Evolutionary conservation across 108 stramenopile species (phyloP).

Genomic region (Nannochloropsis oceanica): DNA sequence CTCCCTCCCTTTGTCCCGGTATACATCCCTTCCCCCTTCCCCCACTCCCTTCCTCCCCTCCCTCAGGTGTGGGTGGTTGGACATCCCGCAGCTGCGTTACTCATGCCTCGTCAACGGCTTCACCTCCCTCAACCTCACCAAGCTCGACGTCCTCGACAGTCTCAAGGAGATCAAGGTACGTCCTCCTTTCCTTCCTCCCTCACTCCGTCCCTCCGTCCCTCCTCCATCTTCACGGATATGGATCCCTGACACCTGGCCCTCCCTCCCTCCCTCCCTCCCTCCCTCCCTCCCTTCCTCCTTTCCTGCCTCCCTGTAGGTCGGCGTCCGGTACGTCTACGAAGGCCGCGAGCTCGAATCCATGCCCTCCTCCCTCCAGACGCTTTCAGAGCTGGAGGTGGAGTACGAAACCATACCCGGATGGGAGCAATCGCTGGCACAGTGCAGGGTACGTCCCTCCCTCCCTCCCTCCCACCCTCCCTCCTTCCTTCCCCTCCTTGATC

Average conservation of each 20-base stretch:
- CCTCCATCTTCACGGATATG: neutral
- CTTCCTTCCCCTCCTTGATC: neutral
- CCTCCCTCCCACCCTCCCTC: neutral
- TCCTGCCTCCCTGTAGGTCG: neutral
- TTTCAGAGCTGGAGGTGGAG: conserved; percentile 69
- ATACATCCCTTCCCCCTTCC: neutral
- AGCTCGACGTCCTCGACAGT: conserved; percentile 93
- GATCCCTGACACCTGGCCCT: neutral
- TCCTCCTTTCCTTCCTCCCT: neutral
- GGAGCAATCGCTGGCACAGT: conserved; percentile 43
- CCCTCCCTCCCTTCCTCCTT: neutral
- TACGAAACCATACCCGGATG: conserved; percentile 89
- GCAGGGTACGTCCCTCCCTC: neutral
- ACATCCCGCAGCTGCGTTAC: conserved; percentile 88
- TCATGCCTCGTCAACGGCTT: conserved; percentile 84
- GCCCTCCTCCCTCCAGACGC: conserved; percentile 69
- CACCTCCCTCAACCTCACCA: conserved; percentile 89
- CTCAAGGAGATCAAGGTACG: conserved; percentile 56
- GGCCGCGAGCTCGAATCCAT: conserved; percentile 67
- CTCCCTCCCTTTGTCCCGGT: neutral
- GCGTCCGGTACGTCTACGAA: conserved; percentile 64
- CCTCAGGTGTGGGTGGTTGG: conserved; percentile 81
- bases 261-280: neutral
- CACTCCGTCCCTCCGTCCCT: neutral
- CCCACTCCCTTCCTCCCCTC: neutral